These are phyloP conservation scores for Ceratobasidium sp. DNA, from an alignment of 1,284 basidiomycete species.

Conservation along the genomic window DNA sequence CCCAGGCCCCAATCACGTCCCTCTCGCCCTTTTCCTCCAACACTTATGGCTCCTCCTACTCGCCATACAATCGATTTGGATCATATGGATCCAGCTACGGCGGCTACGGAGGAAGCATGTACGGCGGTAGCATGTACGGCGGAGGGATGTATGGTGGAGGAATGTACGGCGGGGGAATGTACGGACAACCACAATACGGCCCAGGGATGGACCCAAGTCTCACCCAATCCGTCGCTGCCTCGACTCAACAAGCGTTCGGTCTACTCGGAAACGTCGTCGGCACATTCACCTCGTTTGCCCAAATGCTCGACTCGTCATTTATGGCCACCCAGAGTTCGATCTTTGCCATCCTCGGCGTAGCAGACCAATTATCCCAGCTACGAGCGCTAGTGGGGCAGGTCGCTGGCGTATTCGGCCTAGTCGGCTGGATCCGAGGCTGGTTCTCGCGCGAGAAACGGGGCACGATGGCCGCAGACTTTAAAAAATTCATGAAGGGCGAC, in stretches of 20 bases:
- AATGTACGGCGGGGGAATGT: conserved; percentile 52
- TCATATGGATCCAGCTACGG: conserved; percentile 44
- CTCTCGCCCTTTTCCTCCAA: conserved; percentile 48
- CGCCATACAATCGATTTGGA: no score
- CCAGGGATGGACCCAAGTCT: conserved; percentile 64
- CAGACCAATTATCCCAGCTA: conserved; percentile 92
- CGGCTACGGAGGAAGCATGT: conserved; percentile 53
- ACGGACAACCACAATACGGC: conserved; percentile 52
- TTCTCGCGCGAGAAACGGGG: conserved; percentile 44
- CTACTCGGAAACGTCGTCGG: conserved; percentile 95
- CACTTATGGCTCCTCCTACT: conserved; percentile 43
- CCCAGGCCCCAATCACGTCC: conserved; percentile 49
- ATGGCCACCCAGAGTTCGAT: conserved; percentile 99
- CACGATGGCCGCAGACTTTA: conserved; percentile 51
- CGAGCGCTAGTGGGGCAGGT: conserved; percentile 94
- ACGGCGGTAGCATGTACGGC: conserved; percentile 52
- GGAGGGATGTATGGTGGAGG: conserved; percentile 46
- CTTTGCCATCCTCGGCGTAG: conserved; percentile 98
- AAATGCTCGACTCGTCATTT: conserved; percentile 98
- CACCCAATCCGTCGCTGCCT: conserved; percentile 85
- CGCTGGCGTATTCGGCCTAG: conserved; percentile 86
- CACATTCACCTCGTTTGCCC: conserved; percentile 94
- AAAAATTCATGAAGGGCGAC: conserved; percentile 59
- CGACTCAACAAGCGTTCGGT: conserved; percentile 91
- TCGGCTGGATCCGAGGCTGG: conserved; percentile 77